Conservation (phyloP, 1,284 basidiomycete species). For the Ustanciosporium gigantosporum region DNA sequence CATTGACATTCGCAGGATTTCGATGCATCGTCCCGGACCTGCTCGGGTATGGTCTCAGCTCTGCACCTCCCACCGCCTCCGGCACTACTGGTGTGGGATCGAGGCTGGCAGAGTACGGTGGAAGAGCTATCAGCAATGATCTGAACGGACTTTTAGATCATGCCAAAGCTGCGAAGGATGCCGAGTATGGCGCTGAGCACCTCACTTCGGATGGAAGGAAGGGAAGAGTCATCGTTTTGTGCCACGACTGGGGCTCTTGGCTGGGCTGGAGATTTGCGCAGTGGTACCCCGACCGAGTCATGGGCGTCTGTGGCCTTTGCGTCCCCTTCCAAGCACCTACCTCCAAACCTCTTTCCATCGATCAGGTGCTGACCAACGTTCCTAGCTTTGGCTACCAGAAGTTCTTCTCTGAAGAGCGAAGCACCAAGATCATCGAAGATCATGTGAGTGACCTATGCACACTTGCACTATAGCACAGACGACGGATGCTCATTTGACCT, state of each 20-base stretch:
- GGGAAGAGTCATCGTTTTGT: conserved; percentile 43
- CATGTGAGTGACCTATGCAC: conserved; percentile 25
- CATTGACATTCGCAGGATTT: conserved; percentile 37
- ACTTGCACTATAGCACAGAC: neutral
- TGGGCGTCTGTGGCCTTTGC: conserved; percentile 46
- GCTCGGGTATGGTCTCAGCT: conserved; percentile 44
- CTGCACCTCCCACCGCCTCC: conserved; percentile 18
- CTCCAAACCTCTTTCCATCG: conserved; percentile 24
- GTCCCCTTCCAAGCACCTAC: conserved; percentile 41
- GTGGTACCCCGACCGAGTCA: conserved; percentile 35
- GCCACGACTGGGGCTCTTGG: conserved; percentile 53
- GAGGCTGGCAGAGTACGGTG: conserved; percentile 45
- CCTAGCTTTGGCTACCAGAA: conserved; percentile 49
- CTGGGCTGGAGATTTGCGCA: conserved; percentile 45
- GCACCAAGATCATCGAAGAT: conserved; percentile 46
- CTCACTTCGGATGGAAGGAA: conserved; percentile 21
- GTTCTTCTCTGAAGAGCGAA: conserved; percentile 43
- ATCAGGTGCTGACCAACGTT: conserved; percentile 23
- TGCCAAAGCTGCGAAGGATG: conserved; percentile 27
- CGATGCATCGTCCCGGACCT: conserved; percentile 47
- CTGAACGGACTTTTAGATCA: conserved; percentile 46
- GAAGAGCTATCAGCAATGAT: conserved; percentile 37
- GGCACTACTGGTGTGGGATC: conserved; percentile 12
- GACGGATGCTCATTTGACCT: too few relatives aligned
- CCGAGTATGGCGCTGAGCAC: conserved; percentile 26